Percentiles rank a stretch among this genome's conserved stretches.
Evolutionary conservation across 1,284 basidiomycete genomes (phyloP).

Genomic region (Cryptococcus sp.): DNA sequence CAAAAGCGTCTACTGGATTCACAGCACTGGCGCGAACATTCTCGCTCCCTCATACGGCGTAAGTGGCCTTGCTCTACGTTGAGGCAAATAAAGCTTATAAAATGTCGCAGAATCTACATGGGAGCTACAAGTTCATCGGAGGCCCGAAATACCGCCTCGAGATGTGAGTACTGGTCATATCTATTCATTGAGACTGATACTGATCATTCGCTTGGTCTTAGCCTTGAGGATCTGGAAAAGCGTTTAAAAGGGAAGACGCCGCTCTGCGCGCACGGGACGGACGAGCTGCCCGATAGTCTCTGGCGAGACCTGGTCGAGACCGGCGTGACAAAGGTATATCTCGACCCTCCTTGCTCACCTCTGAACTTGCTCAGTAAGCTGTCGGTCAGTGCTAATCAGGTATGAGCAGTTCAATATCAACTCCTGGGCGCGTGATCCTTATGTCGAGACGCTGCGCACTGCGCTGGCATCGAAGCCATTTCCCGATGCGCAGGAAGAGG

Average conservation of each 20-base stretch:
- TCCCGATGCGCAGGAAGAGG: conserved; percentile 50
- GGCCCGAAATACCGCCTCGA: conserved; percentile 46
- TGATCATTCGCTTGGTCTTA: conserved; percentile 2
- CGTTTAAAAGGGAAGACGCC: conserved; percentile 35
- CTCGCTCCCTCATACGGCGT: conserved; percentile 54
- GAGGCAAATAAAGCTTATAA: not conserved
- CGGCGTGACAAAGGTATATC: conserved; percentile 49
- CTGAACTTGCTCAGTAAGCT: not conserved
- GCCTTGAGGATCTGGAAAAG: conserved; percentile 34
- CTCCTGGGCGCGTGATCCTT: conserved; percentile 53
- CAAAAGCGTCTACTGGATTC: not conserved
- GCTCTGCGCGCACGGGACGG: conserved; percentile 51
- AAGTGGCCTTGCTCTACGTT: not conserved
- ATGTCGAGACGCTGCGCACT: conserved; percentile 36
- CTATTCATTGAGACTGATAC: not conserved
- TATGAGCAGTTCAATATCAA: conserved; percentile 52
- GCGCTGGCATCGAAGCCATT: conserved; percentile 42
- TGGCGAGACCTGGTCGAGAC: conserved; percentile 46
- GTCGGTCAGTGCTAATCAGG: not conserved
- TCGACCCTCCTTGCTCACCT: not conserved
- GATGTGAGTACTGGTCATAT: conserved; percentile 29
- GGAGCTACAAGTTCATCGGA: conserved; percentile 47
- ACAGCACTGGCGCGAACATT: conserved; percentile 54
- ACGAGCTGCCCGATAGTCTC: conserved; percentile 50
- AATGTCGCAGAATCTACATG: conserved; percentile 51